Conservation (phyloP, 2,329 filamentous ascomycete genomes). For the Colletotrichum tabaci region DNA sequence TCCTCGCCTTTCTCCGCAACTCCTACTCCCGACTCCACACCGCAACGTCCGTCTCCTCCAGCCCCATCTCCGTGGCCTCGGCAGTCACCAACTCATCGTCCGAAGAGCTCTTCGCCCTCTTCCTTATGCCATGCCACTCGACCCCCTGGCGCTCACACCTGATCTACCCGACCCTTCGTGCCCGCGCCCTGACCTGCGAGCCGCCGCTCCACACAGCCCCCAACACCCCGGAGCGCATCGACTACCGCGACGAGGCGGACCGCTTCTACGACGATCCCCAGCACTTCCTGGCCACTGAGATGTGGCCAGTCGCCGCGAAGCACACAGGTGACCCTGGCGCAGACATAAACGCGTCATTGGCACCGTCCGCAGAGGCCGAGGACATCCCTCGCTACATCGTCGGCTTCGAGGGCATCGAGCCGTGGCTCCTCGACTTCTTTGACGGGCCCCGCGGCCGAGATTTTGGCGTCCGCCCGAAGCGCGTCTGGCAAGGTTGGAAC, state of each 20-base stretch:
- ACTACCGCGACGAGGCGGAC: slow-evolving; percentile 91
- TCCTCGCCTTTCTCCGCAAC: slow-evolving; percentile 81
- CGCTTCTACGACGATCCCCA: slow-evolving; percentile 82
- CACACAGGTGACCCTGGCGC: slow-evolving; percentile 30
- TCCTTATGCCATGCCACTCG: slow-evolving; percentile 95
- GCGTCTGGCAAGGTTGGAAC: slow-evolving; percentile 72
- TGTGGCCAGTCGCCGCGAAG: slow-evolving; percentile 59
- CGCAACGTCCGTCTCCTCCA: slow-evolving; percentile 43
- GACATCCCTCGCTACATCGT: slow-evolving; percentile 71
- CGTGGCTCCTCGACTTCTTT: slow-evolving; percentile 62
- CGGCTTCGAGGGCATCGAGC: slow-evolving; percentile 73
- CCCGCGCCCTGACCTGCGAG: slow-evolving; percentile 91
- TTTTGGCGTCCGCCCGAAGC: slow-evolving; percentile 59
- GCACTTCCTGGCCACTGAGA: slow-evolving; percentile 68
- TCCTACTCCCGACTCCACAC: slow-evolving; percentile 76
- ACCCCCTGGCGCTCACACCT: slow-evolving; percentile 96
- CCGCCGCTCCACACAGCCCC: slow-evolving; percentile 81
- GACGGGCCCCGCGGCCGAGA: slow-evolving; percentile 54
- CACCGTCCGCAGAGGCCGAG: slow-evolving; percentile 41
- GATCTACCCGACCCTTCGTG: slow-evolving; percentile 79
- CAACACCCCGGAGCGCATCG: slow-evolving; percentile 70
- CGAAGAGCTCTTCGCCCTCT: slow-evolving; percentile 76
- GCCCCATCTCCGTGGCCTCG: slow-evolving; percentile 49
- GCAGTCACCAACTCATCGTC: slow-evolving; percentile 48
- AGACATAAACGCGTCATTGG: neutral